Base-by-base conservation (phyloP, 1,284 basidiomycete genomes). In the Sporisorium reilianum region DNA sequence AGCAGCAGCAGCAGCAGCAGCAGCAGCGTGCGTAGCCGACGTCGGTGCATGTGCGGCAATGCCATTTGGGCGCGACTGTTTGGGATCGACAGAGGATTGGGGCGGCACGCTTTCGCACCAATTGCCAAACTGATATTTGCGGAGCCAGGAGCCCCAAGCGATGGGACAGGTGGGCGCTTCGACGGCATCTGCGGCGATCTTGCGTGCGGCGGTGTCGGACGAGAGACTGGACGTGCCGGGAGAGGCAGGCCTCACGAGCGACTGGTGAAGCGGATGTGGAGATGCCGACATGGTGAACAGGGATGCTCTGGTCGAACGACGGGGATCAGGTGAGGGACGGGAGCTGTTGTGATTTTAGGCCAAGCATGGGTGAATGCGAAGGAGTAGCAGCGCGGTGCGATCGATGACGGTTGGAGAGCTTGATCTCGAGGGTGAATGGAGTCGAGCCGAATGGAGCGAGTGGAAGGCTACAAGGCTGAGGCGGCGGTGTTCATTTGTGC, bases 131-230 rank as follows among this genome's bases (percentile, higher is more conserved):
- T 65, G 68, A 36, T 71, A 71, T 11, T 62, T 65, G 68, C 63
- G 68, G 3, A 71, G 62, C 68, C 68, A 71, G 48, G 62, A 32
- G 28, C 55, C 55, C 68, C 68, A 71, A 20, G 68, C 68, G 20
- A 65, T 58, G 14, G 68, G 58, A n/a, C 63, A 64, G 10, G 12
- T 50, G 26, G 58, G 63, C n/a, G 68, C 58, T 30, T 71, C 38
- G 45, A 58, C 59, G 32, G 63, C 63, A 26, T 58, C 54, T 18
- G 62, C 63, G 14, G 61, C 58, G 11, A 71, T 71, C 59, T 61
- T 71, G n/a, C 63, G 63, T 10, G 63, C 54, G 10, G 30, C 48
- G 1, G 55, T 18, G n/a, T 65, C 68, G 28, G 63, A 65, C 18
- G 68, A 62, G 20, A 58, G 25, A 30, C 62, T 65, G 34, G 68